These are phyloP conservation scores for Lactifluus echinatus DNA, from an alignment of 768 basidiomycete genomes.

Conservation along the genomic window DNA sequence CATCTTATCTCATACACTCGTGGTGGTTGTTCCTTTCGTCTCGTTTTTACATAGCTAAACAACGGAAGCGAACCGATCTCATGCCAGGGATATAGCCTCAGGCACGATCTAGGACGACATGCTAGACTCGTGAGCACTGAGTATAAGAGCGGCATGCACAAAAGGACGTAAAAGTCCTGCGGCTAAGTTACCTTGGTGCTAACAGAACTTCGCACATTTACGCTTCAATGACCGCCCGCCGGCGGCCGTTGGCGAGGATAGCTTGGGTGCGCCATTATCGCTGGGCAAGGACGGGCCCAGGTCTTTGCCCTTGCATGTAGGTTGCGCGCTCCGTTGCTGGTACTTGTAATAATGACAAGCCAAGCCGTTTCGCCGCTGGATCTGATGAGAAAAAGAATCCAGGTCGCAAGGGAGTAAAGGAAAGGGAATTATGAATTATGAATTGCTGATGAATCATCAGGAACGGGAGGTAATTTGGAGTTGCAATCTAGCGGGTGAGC, in stretches of 20 bases:
- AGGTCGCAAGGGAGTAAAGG: neutral
- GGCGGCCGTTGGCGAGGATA: neutral
- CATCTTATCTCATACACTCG: neutral
- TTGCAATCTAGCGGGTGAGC: neutral
- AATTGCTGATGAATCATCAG: neutral
- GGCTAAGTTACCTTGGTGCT: neutral
- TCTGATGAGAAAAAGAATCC: neutral
- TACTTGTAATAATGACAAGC: neutral
- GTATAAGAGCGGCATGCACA: neutral
- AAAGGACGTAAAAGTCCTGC: slow-evolving; percentile 1
- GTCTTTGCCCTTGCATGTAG: neutral
- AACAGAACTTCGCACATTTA: neutral
- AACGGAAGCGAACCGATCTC: neutral
- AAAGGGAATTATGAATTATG: too few species aligned
- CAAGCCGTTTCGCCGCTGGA: neutral
- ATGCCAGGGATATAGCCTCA: neutral
- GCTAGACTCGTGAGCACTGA: neutral
- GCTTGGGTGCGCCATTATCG: neutral
- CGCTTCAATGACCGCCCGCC: neutral
- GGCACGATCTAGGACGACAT: neutral
- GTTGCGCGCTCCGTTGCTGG: slow-evolving; percentile 6
- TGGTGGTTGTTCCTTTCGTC: neutral
- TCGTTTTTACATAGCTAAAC: neutral
- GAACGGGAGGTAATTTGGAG: neutral
- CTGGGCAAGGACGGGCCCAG: neutral